Percentiles rank a stretch among this genome's conserved stretches.
phyloP scores from a whole-genome alignment of 1,139 yeast species.

The Yamadazyma atmosphaerica region DNA sequence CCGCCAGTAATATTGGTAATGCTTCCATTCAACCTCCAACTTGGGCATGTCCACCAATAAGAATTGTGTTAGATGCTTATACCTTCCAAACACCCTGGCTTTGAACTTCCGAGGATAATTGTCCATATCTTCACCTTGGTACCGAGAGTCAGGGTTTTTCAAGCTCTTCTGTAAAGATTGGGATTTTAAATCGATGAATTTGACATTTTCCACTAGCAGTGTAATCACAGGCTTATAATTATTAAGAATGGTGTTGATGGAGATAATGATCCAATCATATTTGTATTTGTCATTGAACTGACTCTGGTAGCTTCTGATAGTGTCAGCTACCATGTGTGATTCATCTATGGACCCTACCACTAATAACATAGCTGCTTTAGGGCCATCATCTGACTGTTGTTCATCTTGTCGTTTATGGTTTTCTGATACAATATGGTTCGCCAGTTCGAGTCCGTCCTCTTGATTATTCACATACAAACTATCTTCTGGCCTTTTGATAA shows the following conservation, averaged over 20 bases:
- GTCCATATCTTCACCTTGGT: conserved; percentile 2
- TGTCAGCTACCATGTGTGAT: conserved; percentile 7
- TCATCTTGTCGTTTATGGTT: too few relatives aligned
- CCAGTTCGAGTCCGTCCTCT: not conserved
- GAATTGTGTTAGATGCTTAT: conserved; percentile 66
- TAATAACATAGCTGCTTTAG: conserved; percentile 15
- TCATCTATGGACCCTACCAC: conserved; percentile 10
- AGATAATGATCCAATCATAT: conserved; percentile 20
- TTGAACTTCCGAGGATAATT: conserved; percentile 6
- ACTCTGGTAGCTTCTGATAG: conserved; percentile 20
- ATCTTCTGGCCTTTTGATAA: not conserved
- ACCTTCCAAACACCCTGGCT: conserved; percentile 2
- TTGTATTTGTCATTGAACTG: conserved; percentile 18
- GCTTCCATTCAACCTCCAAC: conserved; percentile 25
- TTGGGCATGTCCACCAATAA: conserved; percentile 53
- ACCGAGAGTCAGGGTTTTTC: not conserved
- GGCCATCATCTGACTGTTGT: not conserved
- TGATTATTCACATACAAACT: not conserved
- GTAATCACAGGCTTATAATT: conserved; percentile 3
- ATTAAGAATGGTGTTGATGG: conserved; percentile 5
- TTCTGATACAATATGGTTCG: not conserved
- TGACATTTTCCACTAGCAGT: conserved; percentile 9
- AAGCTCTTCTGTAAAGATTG: not conserved
- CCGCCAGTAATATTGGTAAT: conserved; percentile 63
- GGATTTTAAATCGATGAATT: conserved; percentile 39